These are phyloP conservation scores for Suhomyces maxii DNA, from an alignment of 1,139 yeast species.

Conservation along the genomic window DNA sequence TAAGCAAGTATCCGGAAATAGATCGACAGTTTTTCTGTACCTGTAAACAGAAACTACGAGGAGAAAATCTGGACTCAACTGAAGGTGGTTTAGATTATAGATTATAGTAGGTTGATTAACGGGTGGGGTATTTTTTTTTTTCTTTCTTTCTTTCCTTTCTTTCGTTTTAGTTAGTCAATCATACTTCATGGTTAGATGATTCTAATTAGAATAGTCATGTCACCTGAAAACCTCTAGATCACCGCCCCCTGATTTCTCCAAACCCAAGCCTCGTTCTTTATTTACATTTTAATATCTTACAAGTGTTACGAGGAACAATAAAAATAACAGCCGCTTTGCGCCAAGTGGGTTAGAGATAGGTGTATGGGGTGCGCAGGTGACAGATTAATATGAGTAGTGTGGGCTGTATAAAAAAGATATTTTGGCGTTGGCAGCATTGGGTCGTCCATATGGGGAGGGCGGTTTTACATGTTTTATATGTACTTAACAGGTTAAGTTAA, in stretches of 20 bases:
- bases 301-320: slow-evolving; percentile 6
- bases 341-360: neutral
- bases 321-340: neutral
- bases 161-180: too few species aligned
- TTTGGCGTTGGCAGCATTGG: slow-evolving; percentile 1
- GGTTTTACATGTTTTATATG: neutral
- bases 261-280: slow-evolving; percentile 4
- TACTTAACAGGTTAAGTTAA: neutral
- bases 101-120: too few species aligned
- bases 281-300: slow-evolving; percentile 11
- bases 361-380: neutral
- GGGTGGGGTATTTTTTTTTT: too few species aligned
- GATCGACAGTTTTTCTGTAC: neutral
- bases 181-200: too few species aligned
- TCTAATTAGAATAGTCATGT: neutral
- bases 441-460: neutral
- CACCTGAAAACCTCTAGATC: neutral
- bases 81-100: neutral
- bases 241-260: slow-evolving; percentile 1
- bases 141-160: too few species aligned
- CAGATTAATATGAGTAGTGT: neutral
- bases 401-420: neutral
- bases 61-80: neutral
- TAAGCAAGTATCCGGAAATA: neutral
- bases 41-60: neutral